phyloP scores from a whole-genome alignment of 1,139 yeast species.

The Pichia sp. region DNA sequence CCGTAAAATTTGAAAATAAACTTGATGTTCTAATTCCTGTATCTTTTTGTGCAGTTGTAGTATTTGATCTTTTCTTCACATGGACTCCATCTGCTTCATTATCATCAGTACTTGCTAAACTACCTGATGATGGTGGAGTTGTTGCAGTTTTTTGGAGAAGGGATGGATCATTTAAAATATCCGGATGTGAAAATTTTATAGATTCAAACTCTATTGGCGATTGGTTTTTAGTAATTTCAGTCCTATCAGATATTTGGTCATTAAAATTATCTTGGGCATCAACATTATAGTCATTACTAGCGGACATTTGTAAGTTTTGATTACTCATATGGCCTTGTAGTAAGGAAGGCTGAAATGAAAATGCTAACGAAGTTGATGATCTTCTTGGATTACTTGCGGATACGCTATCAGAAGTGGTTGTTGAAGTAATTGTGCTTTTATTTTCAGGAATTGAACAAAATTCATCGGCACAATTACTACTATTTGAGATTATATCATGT shows the following conservation, averaged over 20 bases:
- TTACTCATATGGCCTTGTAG: slow-evolving; percentile 7
- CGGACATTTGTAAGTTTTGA: background rate
- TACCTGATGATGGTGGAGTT: slow-evolving; percentile 1
- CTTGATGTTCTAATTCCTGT: background rate
- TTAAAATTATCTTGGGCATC: background rate
- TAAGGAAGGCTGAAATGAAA: slow-evolving; percentile 15
- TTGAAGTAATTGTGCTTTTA: background rate
- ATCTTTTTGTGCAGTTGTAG: background rate
- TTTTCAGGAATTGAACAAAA: background rate
- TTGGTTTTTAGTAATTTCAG: background rate
- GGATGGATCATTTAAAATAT: slow-evolving; percentile 5
- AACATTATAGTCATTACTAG: background rate
- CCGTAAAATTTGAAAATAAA: background rate
- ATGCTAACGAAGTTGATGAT: slow-evolving; percentile 7
- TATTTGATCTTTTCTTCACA: slow-evolving; percentile 2
- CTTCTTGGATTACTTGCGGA: background rate
- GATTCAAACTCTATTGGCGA: background rate
- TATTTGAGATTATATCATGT: too few species aligned
- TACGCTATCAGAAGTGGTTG: background rate
- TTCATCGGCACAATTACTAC: background rate
- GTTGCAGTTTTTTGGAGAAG: slow-evolving; percentile 9
- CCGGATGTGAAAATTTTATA: slow-evolving; percentile 4
- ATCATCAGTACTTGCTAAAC: slow-evolving; percentile 7
- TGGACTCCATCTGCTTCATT: background rate
- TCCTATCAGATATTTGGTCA: background rate